Conservation (phyloP, 768 basidiomycete species). For the Pleurotus salmoneostramineus region DNA sequence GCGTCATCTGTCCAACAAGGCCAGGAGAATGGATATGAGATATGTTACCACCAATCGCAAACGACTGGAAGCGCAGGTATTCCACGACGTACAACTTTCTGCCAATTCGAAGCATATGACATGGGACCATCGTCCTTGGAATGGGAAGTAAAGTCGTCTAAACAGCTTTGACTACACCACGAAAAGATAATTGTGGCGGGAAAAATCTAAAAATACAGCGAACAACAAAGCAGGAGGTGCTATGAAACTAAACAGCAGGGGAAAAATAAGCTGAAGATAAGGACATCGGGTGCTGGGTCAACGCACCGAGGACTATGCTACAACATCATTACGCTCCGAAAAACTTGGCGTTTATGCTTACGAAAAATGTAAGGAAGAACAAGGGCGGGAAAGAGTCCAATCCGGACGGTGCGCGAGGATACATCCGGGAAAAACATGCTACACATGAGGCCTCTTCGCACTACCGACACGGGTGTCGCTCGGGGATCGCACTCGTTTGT, state of each 20-base stretch:
- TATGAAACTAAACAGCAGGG: background rate
- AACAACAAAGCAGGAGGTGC: no score
- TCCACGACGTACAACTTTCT: no score
- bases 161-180: background rate
- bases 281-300: background rate
- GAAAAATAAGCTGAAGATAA: background rate
- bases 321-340: background rate
- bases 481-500: slow-evolving; percentile 20
- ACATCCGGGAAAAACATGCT: background rate
- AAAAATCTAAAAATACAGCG: slow-evolving; percentile 6
- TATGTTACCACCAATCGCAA: no score
- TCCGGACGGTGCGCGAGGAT: background rate
- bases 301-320: slow-evolving; percentile 3
- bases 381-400: background rate
- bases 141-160: no score
- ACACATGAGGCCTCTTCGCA: slow-evolving; percentile 16
- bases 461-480: slow-evolving; percentile 15
- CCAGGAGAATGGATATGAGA: no score
- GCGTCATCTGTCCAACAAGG: no score
- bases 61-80: no score
- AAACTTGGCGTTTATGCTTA: background rate
- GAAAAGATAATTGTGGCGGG: background rate
- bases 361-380: background rate
- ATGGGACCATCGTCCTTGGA: no score
- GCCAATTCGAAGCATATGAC: no score